Percentiles rank a stretch among this genome's conserved stretches.
These are phyloP conservation scores for Paramecium sonneborni DNA, from an alignment of 73 alveolate genomes.

Conservation along the genomic window DNA sequence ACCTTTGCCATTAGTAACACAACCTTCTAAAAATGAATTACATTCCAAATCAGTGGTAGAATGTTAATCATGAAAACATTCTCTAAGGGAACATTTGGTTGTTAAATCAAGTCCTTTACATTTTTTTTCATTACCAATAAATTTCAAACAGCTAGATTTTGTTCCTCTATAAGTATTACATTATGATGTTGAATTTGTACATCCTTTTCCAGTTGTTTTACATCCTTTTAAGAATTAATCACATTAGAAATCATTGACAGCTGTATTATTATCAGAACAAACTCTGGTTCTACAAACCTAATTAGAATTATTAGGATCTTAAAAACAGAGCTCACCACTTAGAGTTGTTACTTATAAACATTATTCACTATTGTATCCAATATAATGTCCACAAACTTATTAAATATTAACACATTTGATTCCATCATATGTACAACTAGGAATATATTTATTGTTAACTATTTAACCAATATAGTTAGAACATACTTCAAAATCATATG, in stretches of 20 bases:
- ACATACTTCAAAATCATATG: not conserved
- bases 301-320: not conserved
- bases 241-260: not conserved
- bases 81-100: not conserved
- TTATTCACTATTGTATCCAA: not conserved
- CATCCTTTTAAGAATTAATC: not conserved
- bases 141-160: not conserved
- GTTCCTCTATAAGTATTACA: not conserved
- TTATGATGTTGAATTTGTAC: not conserved
- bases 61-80: not conserved
- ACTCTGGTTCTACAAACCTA: not conserved
- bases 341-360: not conserved
- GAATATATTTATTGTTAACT: not conserved
- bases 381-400: not conserved
- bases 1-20: conserved; percentile 8
- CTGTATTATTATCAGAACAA: not conserved
- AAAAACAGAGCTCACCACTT: not conserved
- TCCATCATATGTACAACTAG: conserved; percentile 12
- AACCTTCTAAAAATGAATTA: not conserved
- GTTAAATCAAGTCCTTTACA: not conserved
- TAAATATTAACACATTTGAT: not conserved
- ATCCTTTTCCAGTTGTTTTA: conserved; percentile 14
- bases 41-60: not conserved
- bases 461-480: not conserved
- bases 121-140: not conserved